Base-by-base conservation (phyloP, 257 asterid genomes). In the Petunia axillaris region DNA sequence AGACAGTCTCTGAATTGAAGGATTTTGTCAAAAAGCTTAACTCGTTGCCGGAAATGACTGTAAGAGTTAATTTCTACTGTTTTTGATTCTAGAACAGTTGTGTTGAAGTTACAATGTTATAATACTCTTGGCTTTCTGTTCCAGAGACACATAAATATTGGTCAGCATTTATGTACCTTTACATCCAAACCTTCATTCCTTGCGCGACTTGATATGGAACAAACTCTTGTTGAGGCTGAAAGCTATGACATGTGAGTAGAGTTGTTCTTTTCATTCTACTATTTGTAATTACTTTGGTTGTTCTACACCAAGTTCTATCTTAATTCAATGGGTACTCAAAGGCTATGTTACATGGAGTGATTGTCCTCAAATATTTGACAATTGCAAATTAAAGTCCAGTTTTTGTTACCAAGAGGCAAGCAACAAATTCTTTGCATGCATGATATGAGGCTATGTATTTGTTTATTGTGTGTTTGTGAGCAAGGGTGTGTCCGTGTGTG, bases 121-220 rank as follows among this genome's bases (percentile, higher is more conserved):
- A 44, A 83, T 35, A 88, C 88, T 75, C 87, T 9, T 76, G 78
- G 41, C 2, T 43, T 87, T 78, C 88, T 81, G 55, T 85, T 85
- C 75, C 94, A 96, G 99, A 92, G 99, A 88, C 98, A 94, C 92
- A 91, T 94, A 66, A 90, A 94, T 90, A 98, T 96, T 87, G 98
- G 98, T 79, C 97, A 94, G 86, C 98, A 96, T 85, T 89, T 96
- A 90, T 83, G 96, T 80, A 87, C 92, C 36, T 87, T 90, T 85
- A 94, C 99, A 71, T 90, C 99, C 70, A 92, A 92, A 87, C 91
- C 97, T 40, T 87, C 92, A 71, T 96, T 96, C 86, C 96, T 85
- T 73, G 95, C 87, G 84, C 91, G 87, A 81, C 99, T 96, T 81
- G 96, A 96, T 86, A 94, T 96, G 95, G 98, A 96, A 80, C 98